Conservation (phyloP, 176 grass and related monocot genomes). For the Secale cereale region DNA sequence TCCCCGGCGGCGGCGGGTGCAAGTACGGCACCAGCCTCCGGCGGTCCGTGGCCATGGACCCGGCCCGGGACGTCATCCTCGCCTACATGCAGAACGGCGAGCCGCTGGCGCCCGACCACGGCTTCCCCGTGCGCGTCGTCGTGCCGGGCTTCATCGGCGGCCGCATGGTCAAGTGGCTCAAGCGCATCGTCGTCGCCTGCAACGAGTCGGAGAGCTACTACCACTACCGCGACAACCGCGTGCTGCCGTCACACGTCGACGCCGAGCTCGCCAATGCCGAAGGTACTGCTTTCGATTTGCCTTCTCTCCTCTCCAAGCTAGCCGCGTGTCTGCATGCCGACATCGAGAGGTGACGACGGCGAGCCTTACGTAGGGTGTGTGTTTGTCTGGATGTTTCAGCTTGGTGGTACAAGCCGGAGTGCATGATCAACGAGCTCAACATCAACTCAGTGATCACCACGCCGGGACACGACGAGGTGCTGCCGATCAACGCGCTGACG, state of each 20-base stretch:
- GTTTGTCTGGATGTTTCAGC: constrained; percentile 27
- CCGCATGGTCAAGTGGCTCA: constrained; percentile 90
- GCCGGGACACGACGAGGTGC: constrained; percentile 64
- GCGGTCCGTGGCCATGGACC: constrained; percentile 60
- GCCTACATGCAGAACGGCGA: constrained; percentile 94
- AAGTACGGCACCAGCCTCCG: constrained; percentile 77
- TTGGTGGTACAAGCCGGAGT: constrained; percentile 99
- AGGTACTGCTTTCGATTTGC: constrained; percentile 41
- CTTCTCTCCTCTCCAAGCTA: not conserved
- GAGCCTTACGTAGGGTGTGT: not conserved
- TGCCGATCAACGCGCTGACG: constrained; percentile 67
- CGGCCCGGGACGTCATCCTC: constrained; percentile 60
- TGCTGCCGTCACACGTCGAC: constrained; percentile 81
- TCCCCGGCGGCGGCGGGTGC: constrained; percentile 51
- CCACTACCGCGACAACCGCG: constrained; percentile 81
- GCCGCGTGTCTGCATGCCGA: not conserved
- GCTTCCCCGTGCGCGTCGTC: constrained; percentile 71
- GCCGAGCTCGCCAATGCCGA: constrained; percentile 78
- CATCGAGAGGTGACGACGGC: not conserved
- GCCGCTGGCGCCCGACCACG: constrained; percentile 70
- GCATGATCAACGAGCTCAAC: constrained; percentile 93
- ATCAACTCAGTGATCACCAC: constrained; percentile 87
- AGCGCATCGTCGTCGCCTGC: constrained; percentile 52
- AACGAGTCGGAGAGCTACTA: constrained; percentile 86
- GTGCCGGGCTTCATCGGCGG: constrained; percentile 81